phyloP scores from a whole-genome alignment of 2,329 filamentous ascomycete species.

The Onygenales sp. region DNA sequence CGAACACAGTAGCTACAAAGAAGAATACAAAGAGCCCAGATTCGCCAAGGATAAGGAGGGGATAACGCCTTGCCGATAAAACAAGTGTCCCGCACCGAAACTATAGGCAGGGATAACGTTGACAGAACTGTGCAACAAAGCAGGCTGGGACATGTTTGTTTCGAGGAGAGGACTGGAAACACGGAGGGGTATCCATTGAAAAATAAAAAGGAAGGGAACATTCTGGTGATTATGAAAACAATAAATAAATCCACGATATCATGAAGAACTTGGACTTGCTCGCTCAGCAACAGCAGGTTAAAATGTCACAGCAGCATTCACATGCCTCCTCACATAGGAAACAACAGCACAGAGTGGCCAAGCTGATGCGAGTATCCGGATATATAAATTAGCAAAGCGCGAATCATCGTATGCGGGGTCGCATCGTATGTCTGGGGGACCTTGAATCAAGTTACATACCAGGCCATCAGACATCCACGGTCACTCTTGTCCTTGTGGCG shows the following conservation, averaged over 20 bases:
- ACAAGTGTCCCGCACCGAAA: no score
- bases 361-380: slow-evolving; percentile 21
- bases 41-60: no score
- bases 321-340: slow-evolving; percentile 56
- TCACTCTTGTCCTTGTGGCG: slow-evolving; percentile 36
- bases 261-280: neutral
- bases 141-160: neutral
- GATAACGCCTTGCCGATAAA: no score
- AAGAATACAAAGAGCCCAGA: no score
- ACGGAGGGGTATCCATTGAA: neutral
- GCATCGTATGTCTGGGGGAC: slow-evolving; percentile 4
- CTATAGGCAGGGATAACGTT: no score
- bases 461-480: slow-evolving; percentile 43
- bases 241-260: no score
- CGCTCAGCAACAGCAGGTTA: slow-evolving; percentile 39
- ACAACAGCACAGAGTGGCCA: slow-evolving; percentile 52
- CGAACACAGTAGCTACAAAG: no score
- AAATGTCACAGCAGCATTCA: slow-evolving; percentile 55
- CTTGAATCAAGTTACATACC: slow-evolving; percentile 25
- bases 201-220: no score
- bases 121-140: neutral
- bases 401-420: neutral
- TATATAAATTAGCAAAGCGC: neutral
- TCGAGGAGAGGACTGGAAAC: neutral
- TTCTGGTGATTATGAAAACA: no score